Conservation (phyloP, 495 filamentous ascomycete genomes). For the Penicillium chermesinum region DNA sequence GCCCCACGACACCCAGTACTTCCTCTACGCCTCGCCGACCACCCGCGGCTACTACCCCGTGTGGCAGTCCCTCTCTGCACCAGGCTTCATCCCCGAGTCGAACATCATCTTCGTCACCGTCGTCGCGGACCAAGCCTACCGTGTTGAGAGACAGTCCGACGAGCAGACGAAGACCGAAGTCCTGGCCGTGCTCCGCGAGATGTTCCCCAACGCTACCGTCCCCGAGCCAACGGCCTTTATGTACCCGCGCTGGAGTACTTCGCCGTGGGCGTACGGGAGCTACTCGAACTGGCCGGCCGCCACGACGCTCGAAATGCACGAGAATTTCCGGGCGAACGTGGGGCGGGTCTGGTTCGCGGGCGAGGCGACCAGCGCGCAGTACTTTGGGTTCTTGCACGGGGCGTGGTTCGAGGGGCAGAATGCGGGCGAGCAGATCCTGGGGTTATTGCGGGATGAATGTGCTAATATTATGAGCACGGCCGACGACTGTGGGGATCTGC, state of each 20-base stretch:
- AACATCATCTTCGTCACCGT: slow-evolving; percentile 72
- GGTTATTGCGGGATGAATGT: slow-evolving; percentile 16
- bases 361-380: slow-evolving; percentile 63
- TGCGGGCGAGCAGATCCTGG: slow-evolving; percentile 48
- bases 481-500: slow-evolving; percentile 10
- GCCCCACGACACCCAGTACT: slow-evolving; percentile 60
- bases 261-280: slow-evolving; percentile 62
- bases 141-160: slow-evolving; percentile 59
- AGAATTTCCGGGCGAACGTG: slow-evolving; percentile 67
- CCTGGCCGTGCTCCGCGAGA: slow-evolving; percentile 56
- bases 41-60: slow-evolving; percentile 65
- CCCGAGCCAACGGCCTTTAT: slow-evolving; percentile 64
- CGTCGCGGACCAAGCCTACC: slow-evolving; percentile 53
- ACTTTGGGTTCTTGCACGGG: slow-evolving; percentile 70
- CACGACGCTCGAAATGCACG: slow-evolving; percentile 61
- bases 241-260: slow-evolving; percentile 65
- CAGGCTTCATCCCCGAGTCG: slow-evolving; percentile 57
- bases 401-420: slow-evolving; percentile 58
- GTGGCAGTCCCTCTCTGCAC: slow-evolving; percentile 59
- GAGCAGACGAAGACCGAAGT: slow-evolving; percentile 55
- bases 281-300: slow-evolving; percentile 72
- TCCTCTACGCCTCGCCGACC: slow-evolving; percentile 62
- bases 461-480: slow-evolving; percentile 4
- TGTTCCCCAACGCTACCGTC: slow-evolving; percentile 58
- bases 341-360: slow-evolving; percentile 66